Evolutionary conservation across 1,139 yeast species (phyloP).

Genomic region (Petasospora fabianii): DNA sequence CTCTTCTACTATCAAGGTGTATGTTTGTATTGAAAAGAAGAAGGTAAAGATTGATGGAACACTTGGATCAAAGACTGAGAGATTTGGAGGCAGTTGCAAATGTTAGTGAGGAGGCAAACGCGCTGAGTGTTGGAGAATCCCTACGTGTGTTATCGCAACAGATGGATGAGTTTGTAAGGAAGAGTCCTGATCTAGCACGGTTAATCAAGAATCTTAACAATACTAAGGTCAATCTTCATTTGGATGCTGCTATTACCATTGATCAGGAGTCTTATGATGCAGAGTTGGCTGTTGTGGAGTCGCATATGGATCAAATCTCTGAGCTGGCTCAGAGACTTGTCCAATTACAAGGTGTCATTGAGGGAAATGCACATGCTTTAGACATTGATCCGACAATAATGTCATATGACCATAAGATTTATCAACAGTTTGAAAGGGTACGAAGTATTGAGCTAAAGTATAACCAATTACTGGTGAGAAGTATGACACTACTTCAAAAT

Average conservation of each 20-base stretch:
- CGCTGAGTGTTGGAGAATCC: slow-evolving; percentile 5
- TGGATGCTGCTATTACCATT: slow-evolving; percentile 1
- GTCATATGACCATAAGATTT: not conserved
- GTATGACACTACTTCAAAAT: slow-evolving; percentile 23
- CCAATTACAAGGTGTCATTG: slow-evolving; percentile 4
- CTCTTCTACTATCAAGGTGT: no score
- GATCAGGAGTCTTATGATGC: slow-evolving; percentile 1
- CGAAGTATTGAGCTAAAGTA: slow-evolving; percentile 18
- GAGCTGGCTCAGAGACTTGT: slow-evolving; percentile 2
- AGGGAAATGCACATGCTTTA: not conserved
- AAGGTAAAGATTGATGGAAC: no score
- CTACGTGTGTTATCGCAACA: slow-evolving; percentile 7
- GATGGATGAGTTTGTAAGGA: slow-evolving; percentile 12
- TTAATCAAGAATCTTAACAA: slow-evolving; percentile 13
- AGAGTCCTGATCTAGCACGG: slow-evolving; percentile 6
- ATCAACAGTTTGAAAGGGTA: slow-evolving; percentile 5
- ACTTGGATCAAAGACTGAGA: slow-evolving; percentile 1
- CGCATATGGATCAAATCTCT: slow-evolving; percentile 11
- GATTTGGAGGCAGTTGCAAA: slow-evolving; percentile 8
- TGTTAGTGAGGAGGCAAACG: not conserved
- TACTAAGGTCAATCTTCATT: slow-evolving; percentile 10
- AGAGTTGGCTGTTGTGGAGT: slow-evolving; percentile 12
- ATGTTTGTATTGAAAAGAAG: no score
- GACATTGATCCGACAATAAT: slow-evolving; percentile 1
- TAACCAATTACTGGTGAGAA: slow-evolving; percentile 21